These are phyloP conservation scores for Chionographis japonica DNA, from an alignment of 106 monocot species.

Conservation along the genomic window DNA sequence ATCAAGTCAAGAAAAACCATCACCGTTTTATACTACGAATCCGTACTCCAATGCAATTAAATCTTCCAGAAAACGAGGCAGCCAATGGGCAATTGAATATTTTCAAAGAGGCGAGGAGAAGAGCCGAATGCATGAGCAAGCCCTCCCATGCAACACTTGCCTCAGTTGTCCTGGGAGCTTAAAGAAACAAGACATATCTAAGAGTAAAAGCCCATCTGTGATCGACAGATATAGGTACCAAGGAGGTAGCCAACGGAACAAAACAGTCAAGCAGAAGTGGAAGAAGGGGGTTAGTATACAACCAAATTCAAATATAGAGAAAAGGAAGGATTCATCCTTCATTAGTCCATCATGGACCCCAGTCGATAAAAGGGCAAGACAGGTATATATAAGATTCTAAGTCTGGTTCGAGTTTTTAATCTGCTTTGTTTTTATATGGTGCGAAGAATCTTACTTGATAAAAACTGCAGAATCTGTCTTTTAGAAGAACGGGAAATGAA, in stretches of 20 bases:
- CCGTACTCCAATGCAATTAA: slow-evolving; percentile 16
- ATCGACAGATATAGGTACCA: slow-evolving; percentile 66
- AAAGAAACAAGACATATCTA: slow-evolving; percentile 23
- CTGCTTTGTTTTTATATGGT: not conserved
- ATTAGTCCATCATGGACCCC: slow-evolving; percentile 77
- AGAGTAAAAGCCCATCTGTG: slow-evolving; percentile 61
- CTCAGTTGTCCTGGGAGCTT: slow-evolving; percentile 21
- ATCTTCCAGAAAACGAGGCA: slow-evolving; percentile 15
- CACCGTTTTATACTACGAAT: slow-evolving; percentile 7
- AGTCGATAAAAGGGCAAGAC: slow-evolving; percentile 94
- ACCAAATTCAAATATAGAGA: slow-evolving; percentile 9
- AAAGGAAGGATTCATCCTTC: slow-evolving; percentile 28
- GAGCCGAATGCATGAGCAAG: slow-evolving; percentile 29
- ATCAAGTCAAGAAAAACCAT: slow-evolving; percentile 17
- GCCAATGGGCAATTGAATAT: slow-evolving; percentile 28
- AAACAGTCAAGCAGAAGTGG: slow-evolving; percentile 19
- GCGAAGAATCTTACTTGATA: not conserved
- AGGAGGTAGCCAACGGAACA: slow-evolving; percentile 29
- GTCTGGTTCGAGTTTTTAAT: not conserved
- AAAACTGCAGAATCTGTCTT: slow-evolving; percentile 75
- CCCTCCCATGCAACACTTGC: slow-evolving; percentile 28
- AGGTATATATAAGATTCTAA: slow-evolving; percentile 31
- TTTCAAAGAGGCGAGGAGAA: slow-evolving; percentile 39
- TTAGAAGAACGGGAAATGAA: slow-evolving; percentile 64
- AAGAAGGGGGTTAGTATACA: slow-evolving; percentile 21